Conservation (phyloP, 2,329 filamentous ascomycete species). For the Sporothrix sp. region DNA sequence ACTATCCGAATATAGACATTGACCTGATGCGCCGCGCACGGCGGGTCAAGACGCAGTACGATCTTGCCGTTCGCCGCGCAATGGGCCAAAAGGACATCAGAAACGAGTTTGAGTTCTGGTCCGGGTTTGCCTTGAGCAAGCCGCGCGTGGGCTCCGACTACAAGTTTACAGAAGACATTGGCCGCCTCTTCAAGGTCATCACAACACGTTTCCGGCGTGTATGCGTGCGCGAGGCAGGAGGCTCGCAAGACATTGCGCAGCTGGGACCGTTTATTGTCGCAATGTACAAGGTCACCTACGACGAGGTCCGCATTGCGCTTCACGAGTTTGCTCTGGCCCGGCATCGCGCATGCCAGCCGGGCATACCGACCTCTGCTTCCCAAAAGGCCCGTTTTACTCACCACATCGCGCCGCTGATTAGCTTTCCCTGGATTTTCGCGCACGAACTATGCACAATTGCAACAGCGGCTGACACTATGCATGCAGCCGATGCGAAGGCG, state of each 20-base stretch:
- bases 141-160: constrained; percentile 67
- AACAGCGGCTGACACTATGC: constrained; percentile 19
- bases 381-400: constrained; percentile 30
- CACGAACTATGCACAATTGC: constrained; percentile 62
- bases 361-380: not conserved
- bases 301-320: constrained; percentile 54
- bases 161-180: constrained; percentile 78
- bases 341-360: not conserved
- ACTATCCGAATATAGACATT: constrained; percentile 43
- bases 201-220: constrained; percentile 58
- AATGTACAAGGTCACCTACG: constrained; percentile 76
- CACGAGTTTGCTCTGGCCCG: constrained; percentile 30
- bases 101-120: constrained; percentile 89
- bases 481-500: not conserved
- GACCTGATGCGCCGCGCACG: constrained; percentile 49
- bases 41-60: constrained; percentile 66
- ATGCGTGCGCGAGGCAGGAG: constrained; percentile 57
- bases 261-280: constrained; percentile 69
- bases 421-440: constrained; percentile 87
- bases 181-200: constrained; percentile 53
- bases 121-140: constrained; percentile 70
- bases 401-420: constrained; percentile 67
- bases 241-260: constrained; percentile 40
- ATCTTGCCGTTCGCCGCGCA: constrained; percentile 63
- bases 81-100: constrained; percentile 76